Evolutionary conservation across 2,329 filamentous ascomycete genomes (phyloP).

Genomic region (Aspergillus sp.): DNA sequence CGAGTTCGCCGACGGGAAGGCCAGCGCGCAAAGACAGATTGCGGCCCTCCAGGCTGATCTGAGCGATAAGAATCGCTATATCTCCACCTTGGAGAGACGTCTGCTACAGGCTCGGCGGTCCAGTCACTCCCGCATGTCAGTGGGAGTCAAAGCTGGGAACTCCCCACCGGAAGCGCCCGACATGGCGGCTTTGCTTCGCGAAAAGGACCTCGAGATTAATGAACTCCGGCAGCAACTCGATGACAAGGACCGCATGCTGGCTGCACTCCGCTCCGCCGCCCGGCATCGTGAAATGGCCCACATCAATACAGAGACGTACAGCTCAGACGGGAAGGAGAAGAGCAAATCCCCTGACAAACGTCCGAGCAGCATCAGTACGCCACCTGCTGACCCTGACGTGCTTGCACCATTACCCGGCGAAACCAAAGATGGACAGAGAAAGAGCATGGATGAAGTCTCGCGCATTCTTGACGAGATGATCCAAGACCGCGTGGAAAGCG

Average conservation of each 20-base stretch:
- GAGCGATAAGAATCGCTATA: conserved; percentile 95
- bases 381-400: conserved; percentile 26
- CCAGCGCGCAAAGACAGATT: conserved; percentile 80
- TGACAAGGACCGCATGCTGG: conserved; percentile 92
- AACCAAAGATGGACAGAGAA: conserved; percentile 47
- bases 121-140: conserved; percentile 82
- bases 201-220: conserved; percentile 90
- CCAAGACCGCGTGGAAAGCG: conserved; percentile 76
- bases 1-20: conserved; percentile 82
- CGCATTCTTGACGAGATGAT: conserved; percentile 96
- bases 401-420: conserved; percentile 29
- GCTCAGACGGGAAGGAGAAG: conserved; percentile 29
- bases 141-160: conserved; percentile 64
- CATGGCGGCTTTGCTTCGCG: conserved; percentile 68
- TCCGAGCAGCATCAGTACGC: conserved; percentile 23
- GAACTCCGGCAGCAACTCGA: conserved; percentile 86
- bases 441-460: conserved; percentile 88
- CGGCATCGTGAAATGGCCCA: conserved; percentile 82
- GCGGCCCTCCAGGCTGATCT: conserved; percentile 91
- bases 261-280: conserved; percentile 78
- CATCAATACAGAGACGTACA: conserved; percentile 40
- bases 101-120: conserved; percentile 85
- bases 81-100: conserved; percentile 86
- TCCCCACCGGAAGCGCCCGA: conserved; percentile 78
- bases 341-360: conserved; percentile 26